Base-by-base conservation (phyloP, 78 protist species). In the Dictyostelium firmibasis region DNA sequence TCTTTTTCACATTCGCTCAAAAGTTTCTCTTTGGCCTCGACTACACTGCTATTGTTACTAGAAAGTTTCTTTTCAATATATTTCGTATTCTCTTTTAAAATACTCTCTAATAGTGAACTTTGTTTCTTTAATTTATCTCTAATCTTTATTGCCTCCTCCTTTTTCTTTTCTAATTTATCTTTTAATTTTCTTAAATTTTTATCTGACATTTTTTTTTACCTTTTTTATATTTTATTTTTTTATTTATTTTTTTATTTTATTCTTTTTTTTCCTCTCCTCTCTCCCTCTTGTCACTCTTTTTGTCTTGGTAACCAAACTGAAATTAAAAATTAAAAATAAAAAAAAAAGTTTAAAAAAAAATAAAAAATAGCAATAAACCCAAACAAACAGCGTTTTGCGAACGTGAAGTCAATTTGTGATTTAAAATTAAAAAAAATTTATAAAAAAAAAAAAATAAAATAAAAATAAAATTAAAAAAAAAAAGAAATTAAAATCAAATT, bases 171-270 rank as follows among this genome's bases (percentile, higher is more conserved):
- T 64, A 64, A 64, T 64, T 25, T 64, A n/a, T 64, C 74, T 64
- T 64, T 64, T 64, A 64, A 64, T 64, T 64, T 64, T 64, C 74
- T 64, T 64, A 64, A 64, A 64, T 64, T 64, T 64, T 64, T 64
- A 64, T 64, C 74, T 64, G 74, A 64, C 74, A 64, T 64, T 64
- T 64, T 20, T 64, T 62, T n/a, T n/a, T n/a, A n/a, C n/a, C n/a
- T n/a, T n/a, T n/a, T n/a, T n/a, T n/a, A n/a, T n/a, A 64, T 64
- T 64, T 64, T 20, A n/a, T 62, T n/a, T n/a, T n/a, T n/a, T n/a
- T n/a, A n/a, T n/a, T n/a, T n/a, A n/a, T n/a, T n/a, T n/a, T n/a
- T n/a, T n/a, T n/a, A n/a, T n/a, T n/a, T 50, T 50, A 50, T 50
- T 50, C 18, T 50, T 62, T n/a, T 62, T 16, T 50, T 50, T 16